Evolutionary conservation across 73 alveolate genomes (phyloP), one percentile per base, ranked within the genome.

Genomic region (Uronychia setigera): DNA sequence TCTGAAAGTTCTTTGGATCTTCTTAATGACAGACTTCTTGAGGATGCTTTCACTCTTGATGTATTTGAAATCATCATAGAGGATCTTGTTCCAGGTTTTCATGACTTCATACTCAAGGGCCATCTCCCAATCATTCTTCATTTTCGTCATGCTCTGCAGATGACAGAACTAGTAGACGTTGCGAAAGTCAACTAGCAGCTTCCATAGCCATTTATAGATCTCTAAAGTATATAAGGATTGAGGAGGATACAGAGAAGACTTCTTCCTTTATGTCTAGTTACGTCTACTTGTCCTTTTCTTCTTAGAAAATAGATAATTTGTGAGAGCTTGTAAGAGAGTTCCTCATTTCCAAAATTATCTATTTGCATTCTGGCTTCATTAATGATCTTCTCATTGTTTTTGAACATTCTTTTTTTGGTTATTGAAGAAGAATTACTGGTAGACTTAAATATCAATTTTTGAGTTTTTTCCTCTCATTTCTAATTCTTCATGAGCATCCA

Each of bases 401-500:
- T n/a, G n/a, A n/a, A n/a, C n/a, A n/a, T n/a, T n/a, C 67, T 46
- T 46, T 19, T 46, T 46, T 11, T 46, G 19, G 67, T 11, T 5
- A 46, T 19, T 46, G 67, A 19, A 46, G 5, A 46, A 46, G 19
- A 46, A 46, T 19, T 46, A 46, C 67, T 5, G n/a, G 19, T 11
- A 46, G 67, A 19, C 19, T 46, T 46, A 19, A 19, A 46, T 46
- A 46, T 46, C 19, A 11, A 19, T 11, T 19, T 46, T 46, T 5
- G 5, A 11, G 67, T 46, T 5, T 46, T 46, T 46, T 19, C 67
- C 67, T 46, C 19, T 46, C n/a, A 46, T 19, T 46, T 46, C 90
- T 1, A 83, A 34, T 28, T 83, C 90, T 28, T 83, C 76, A n/a
- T 59, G 77, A 27, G 60, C 77, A 34, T 83, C 76, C 29, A 83